Evolutionary conservation across 192 early-diverging fungal species (phyloP).

Genomic region (Piromyces finnis): DNA sequence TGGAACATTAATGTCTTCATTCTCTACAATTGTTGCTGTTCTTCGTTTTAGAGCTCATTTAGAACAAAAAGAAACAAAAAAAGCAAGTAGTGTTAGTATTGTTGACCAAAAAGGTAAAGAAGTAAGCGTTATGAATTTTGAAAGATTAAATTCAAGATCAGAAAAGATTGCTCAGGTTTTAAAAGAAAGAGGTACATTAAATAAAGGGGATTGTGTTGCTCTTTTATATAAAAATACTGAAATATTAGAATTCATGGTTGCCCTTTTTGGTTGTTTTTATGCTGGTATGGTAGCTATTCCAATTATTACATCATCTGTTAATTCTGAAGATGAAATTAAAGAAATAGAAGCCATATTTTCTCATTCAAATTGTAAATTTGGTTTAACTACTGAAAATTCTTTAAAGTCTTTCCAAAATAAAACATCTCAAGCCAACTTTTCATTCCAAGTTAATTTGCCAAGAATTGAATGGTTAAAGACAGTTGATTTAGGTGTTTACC

Average conservation of each 20-base stretch:
- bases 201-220: slow-evolving; percentile 49
- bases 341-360: slow-evolving; percentile 60
- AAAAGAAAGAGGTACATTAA: slow-evolving; percentile 33
- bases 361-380: slow-evolving; percentile 40
- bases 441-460: slow-evolving; percentile 25
- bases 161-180: slow-evolving; percentile 53
- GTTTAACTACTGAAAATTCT: slow-evolving; percentile 69
- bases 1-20: slow-evolving; percentile 17
- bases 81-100: slow-evolving; percentile 46
- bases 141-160: slow-evolving; percentile 46
- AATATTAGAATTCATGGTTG: slow-evolving; percentile 62
- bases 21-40: slow-evolving; percentile 44
- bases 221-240: slow-evolving; percentile 66
- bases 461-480: slow-evolving; percentile 68
- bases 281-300: slow-evolving; percentile 70
- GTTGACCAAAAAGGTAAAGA: slow-evolving; percentile 63
- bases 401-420: slow-evolving; percentile 55
- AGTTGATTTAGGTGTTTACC: slow-evolving; percentile 49
- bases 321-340: slow-evolving; percentile 40
- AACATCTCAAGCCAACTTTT: slow-evolving; percentile 33
- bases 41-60: slow-evolving; percentile 37
- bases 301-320: slow-evolving; percentile 39
- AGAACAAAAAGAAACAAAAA: too few species aligned
- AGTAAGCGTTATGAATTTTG: slow-evolving; percentile 45
- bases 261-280: slow-evolving; percentile 64